These are phyloP conservation scores for Penicillium sp. DNA, from an alignment of 2,329 filamentous ascomycete genomes.

Conservation along the genomic window DNA sequence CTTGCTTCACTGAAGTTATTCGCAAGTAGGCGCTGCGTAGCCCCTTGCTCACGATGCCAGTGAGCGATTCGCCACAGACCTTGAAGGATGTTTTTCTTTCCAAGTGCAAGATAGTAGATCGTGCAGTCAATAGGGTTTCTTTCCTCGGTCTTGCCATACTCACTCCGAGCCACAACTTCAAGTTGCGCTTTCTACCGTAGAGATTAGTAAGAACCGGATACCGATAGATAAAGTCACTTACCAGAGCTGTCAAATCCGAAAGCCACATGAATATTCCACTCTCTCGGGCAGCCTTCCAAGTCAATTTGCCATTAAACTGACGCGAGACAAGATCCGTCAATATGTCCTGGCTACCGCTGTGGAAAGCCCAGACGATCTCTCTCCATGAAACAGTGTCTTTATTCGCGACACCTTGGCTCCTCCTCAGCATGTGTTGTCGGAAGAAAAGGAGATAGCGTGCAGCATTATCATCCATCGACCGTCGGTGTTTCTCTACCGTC, in stretches of 20 bases:
- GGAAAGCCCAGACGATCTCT: constrained; percentile 55
- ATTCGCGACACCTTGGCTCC: constrained; percentile 64
- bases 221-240: constrained; percentile 53
- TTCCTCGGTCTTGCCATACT: constrained; percentile 85
- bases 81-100: constrained; percentile 87
- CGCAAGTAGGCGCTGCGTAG: constrained; percentile 79
- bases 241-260: constrained; percentile 74
- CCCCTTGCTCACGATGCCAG: constrained; percentile 83
- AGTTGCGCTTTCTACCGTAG: constrained; percentile 71
- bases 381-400: constrained; percentile 67
- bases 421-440: constrained; percentile 76
- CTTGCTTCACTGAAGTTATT: constrained; percentile 88
- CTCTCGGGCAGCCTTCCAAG: constrained; percentile 84
- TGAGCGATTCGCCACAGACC: constrained; percentile 93
- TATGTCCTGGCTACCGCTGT: constrained; percentile 76
- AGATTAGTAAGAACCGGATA: neutral
- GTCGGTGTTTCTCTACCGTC: constrained; percentile 81
- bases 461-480: constrained; percentile 89
- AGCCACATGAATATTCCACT: constrained; percentile 97
- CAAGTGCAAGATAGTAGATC: constrained; percentile 86
- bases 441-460: constrained; percentile 88
- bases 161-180: constrained; percentile 87
- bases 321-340: constrained; percentile 79
- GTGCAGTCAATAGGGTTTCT: constrained; percentile 92
- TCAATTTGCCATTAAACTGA: constrained; percentile 78